Base-by-base conservation (phyloP, 495 filamentous ascomycete genomes). In the Tuber microsphaerosporum region DNA sequence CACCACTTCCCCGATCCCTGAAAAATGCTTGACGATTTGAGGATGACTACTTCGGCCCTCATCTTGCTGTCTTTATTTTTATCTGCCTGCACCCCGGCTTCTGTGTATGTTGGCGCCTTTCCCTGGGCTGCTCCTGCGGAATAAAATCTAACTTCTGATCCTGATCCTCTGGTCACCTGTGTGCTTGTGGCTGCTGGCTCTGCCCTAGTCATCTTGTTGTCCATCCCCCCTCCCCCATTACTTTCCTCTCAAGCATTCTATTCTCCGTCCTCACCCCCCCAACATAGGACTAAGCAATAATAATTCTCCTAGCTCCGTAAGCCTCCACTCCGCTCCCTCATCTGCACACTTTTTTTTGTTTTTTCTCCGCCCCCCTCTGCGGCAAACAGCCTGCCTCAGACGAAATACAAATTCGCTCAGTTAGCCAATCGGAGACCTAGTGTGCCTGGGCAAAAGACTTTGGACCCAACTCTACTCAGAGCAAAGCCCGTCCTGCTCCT, bases 321-420 rank as follows among this genome's bases (percentile, higher is more conserved):
- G 68, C 56, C 65, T 76, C 46, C 75, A 72, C 71, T 72, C 44
- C 70, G 56, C 72, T 76, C 74, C 61, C 75, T 72, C 69, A 71
- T 26, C 45, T 78, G 51, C 71, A 39, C 46, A 76, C 74, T 72
- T 72, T 79, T 76, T 72, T 75, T 79, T 75, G 72, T 73, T 81
- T 76, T 39, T 76, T 41, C 71, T 19, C 73, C 46, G 31, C 74
- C 73, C 73, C 56, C 42, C 73, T 51, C 73, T 51, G 51, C 46
- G 37, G 73, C 70, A 75, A 71, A 72, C 75, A 73, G 70, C 65
- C 71, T 75, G 69, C 70, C 45, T 75, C 80, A 82, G 48, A 79
- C 77, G 69, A 75, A 71, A 71, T 80, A 79, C 78, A 80, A 79
- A 81, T 75, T 79, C 77, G 73, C 71, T 79, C 72, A 75, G 75